A percentile compares a stretch with the other conserved stretches of the same genome.
phyloP scores from a whole-genome alignment of 192 early-diverging fungal genomes.

The Podila verticillata region DNA sequence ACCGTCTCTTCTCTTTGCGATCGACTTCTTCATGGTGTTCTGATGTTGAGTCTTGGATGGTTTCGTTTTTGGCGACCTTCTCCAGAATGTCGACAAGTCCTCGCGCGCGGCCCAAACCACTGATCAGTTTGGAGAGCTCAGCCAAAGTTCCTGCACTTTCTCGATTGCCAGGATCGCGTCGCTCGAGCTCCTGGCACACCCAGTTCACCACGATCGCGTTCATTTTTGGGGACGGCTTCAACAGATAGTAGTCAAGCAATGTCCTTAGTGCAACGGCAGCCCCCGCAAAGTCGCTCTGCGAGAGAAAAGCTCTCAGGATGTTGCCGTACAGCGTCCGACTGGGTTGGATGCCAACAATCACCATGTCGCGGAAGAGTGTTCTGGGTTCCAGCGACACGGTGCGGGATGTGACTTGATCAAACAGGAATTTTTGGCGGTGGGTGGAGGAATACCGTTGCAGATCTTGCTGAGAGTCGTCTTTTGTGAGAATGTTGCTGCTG shows the following conservation, averaged over 20 bases:
- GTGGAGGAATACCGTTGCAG: not conserved
- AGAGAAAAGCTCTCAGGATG: slow-evolving; percentile 35
- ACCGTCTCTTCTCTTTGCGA: not conserved
- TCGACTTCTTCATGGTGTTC: not conserved
- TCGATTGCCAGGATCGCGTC: slow-evolving; percentile 2
- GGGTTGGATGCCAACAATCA: slow-evolving; percentile 38
- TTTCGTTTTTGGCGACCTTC: slow-evolving; percentile 1
- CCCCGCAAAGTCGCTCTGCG: slow-evolving; percentile 27
- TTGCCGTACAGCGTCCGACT: slow-evolving; percentile 32
- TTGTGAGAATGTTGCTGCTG: slow-evolving; percentile 2
- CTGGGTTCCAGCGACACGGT: slow-evolving; percentile 14
- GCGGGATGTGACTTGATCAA: slow-evolving; percentile 9
- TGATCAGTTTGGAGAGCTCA: slow-evolving; percentile 24
- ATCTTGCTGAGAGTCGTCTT: not conserved
- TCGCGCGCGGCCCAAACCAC: slow-evolving; percentile 19
- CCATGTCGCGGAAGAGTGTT: slow-evolving; percentile 39
- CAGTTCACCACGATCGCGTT: slow-evolving; percentile 31
- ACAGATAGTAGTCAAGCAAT: slow-evolving; percentile 21
- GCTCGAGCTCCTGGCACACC: slow-evolving; percentile 24
- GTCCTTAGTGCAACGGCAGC: slow-evolving; percentile 24
- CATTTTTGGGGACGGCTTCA: slow-evolving; percentile 43
- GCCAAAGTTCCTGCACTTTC: not conserved
- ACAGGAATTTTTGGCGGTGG: slow-evolving; percentile 14
- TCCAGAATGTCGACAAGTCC: slow-evolving; percentile 38
- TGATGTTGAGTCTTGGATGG: not conserved